Percentiles rank a stretch among this genome's conserved stretches.
These are phyloP conservation scores for Gonapodya prolifera DNA, from an alignment of 192 early-diverging fungal genomes.

Conservation along the genomic window DNA sequence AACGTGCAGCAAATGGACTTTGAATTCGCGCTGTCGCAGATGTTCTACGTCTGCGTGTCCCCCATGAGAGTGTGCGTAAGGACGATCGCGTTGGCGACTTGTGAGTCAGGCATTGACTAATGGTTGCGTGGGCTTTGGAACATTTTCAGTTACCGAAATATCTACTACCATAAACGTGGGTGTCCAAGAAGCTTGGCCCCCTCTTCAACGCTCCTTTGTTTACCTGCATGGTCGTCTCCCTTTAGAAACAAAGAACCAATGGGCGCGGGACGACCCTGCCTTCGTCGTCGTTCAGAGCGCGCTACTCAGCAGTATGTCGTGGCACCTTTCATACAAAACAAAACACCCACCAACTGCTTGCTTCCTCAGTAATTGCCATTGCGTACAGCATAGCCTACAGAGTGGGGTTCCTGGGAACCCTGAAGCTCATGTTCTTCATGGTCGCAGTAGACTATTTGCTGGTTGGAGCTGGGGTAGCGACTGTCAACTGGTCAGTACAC, in stretches of 20 bases:
- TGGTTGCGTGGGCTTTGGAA: background rate
- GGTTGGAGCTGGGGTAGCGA: conserved; percentile 56
- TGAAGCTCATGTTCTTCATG: conserved; percentile 69
- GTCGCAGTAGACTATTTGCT: conserved; percentile 69
- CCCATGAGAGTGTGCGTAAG: conserved; percentile 73
- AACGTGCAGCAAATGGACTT: conserved; percentile 70
- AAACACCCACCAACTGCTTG: background rate
- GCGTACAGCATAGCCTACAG: conserved; percentile 73
- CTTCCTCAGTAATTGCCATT: conserved; percentile 54
- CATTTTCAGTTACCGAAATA: conserved; percentile 69
- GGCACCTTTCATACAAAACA: background rate
- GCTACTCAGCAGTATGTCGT: conserved; percentile 54
- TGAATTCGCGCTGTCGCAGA: conserved; percentile 80
- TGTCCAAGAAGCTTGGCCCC: background rate
- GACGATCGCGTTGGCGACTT: background rate
- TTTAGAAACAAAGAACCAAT: conserved; percentile 94
- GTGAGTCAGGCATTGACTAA: background rate
- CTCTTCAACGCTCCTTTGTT: conserved; percentile 10
- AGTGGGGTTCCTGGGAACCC: conserved; percentile 46
- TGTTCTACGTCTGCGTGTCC: conserved; percentile 69
- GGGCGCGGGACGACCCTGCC: conserved; percentile 94
- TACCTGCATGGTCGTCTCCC: conserved; percentile 4
- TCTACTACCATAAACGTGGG: conserved; percentile 92
- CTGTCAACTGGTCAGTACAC: conserved; percentile 56
- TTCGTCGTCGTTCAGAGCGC: conserved; percentile 66